These are phyloP conservation scores for Trichocladium uniseriatum DNA, from an alignment of 495 filamentous ascomycete genomes.

Conservation along the genomic window DNA sequence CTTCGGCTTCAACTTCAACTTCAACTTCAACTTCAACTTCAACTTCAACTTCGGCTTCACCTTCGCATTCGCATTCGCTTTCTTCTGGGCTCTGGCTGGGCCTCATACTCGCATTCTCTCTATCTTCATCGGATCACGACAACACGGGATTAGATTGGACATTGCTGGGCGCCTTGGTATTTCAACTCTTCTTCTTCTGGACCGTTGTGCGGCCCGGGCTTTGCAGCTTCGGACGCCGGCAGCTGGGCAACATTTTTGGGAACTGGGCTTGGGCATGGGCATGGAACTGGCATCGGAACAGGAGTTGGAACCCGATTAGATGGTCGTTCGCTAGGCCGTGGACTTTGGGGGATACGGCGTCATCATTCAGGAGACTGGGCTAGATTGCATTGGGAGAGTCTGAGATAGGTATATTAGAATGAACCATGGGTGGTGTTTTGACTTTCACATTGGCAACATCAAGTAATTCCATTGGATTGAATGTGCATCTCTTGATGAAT, in stretches of 20 bases:
- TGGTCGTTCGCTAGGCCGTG: background rate
- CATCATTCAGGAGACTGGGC: conserved; percentile 4
- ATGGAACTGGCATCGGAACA: background rate
- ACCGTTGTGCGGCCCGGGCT: conserved; percentile 10
- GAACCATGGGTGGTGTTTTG: background rate
- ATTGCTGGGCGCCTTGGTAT: conserved; percentile 17
- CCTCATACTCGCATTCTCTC: conserved; percentile 14
- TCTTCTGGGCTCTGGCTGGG: conserved; percentile 12
- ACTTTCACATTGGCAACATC: background rate
- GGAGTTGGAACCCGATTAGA: background rate
- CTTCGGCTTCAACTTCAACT: conserved; percentile 1
- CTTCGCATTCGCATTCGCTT: no score
- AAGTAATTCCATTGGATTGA: background rate
- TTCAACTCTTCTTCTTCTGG: conserved; percentile 21
- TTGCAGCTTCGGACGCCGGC: background rate
- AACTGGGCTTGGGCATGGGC: background rate
- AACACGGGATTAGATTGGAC: conserved; percentile 15
- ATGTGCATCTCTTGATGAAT: no score
- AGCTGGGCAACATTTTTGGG: background rate
- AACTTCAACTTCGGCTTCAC: background rate
- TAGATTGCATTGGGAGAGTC: background rate
- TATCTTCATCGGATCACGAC: conserved; percentile 7
- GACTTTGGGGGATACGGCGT: background rate
- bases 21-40: background rate
- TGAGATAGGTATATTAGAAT: background rate